Conservation (phyloP, 1,284 basidiomycete genomes). For the Chalciporus piperatoides region DNA sequence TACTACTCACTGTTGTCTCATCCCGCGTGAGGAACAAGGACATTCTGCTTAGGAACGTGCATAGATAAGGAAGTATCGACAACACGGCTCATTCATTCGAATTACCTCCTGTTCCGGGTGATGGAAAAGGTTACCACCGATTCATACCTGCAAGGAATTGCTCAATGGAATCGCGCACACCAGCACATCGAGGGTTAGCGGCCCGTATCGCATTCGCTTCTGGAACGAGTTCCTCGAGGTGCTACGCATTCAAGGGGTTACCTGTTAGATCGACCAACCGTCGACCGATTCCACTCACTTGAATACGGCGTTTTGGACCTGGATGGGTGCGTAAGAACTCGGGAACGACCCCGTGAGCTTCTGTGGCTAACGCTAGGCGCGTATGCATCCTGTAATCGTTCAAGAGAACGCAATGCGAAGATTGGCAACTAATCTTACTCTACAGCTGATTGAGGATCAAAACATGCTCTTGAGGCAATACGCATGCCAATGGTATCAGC, state of each 20-base stretch:
- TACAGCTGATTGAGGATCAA: slow-evolving; percentile 71
- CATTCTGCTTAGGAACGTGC: neutral
- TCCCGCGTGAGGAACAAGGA: neutral
- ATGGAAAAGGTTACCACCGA: slow-evolving; percentile 16
- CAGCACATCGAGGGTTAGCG: slow-evolving; percentile 44
- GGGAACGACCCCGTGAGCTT: slow-evolving; percentile 31
- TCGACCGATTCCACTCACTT: slow-evolving; percentile 41
- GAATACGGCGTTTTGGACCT: slow-evolving; percentile 61
- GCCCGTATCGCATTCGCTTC: slow-evolving; percentile 53
- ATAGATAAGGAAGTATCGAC: neutral
- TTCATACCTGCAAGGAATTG: slow-evolving; percentile 21
- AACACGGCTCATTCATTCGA: neutral
- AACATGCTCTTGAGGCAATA: slow-evolving; percentile 77
- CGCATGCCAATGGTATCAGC: slow-evolving; percentile 76
- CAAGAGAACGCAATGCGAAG: neutral
- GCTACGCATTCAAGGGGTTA: slow-evolving; percentile 33
- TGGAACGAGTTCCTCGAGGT: slow-evolving; percentile 52
- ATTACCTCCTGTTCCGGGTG: neutral
- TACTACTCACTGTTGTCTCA: neutral
- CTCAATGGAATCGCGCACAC: slow-evolving; percentile 28
- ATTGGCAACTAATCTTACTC: slow-evolving; percentile 43
- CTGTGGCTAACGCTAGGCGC: slow-evolving; percentile 56
- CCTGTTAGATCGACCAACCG: neutral
- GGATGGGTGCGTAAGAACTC: slow-evolving; percentile 78
- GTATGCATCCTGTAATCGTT: slow-evolving; percentile 56